phyloP scores from a whole-genome alignment of 2,329 filamentous ascomycete species.

The Fusarium sp. region DNA sequence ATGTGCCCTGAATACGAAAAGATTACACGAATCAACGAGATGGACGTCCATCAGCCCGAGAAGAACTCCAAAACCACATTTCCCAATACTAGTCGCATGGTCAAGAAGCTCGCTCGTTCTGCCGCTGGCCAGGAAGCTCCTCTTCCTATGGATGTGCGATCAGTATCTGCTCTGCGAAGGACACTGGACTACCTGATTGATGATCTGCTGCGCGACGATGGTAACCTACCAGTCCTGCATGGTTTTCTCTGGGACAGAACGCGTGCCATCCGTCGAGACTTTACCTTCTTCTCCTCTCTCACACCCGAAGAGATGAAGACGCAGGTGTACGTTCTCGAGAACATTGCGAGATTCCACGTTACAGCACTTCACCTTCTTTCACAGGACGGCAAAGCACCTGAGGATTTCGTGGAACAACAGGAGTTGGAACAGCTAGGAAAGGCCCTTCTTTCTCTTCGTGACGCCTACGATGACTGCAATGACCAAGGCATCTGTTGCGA shows the following conservation, averaged over 20 bases:
- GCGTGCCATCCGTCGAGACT: slow-evolving; percentile 72
- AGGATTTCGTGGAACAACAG: slow-evolving; percentile 72
- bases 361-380: slow-evolving; percentile 71
- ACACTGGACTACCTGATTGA: slow-evolving; percentile 72
- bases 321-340: slow-evolving; percentile 71
- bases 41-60: slow-evolving; percentile 65
- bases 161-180: slow-evolving; percentile 64
- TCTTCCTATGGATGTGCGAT: slow-evolving; percentile 73
- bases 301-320: slow-evolving; percentile 64
- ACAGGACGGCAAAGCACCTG: slow-evolving; percentile 61
- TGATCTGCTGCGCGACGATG: slow-evolving; percentile 63
- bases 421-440: slow-evolving; percentile 74
- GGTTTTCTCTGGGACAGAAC: slow-evolving; percentile 75
- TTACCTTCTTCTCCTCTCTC: slow-evolving; percentile 72
- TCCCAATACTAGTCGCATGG: slow-evolving; percentile 64
- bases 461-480: slow-evolving; percentile 72
- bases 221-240: slow-evolving; percentile 64
- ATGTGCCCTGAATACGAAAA: slow-evolving; percentile 76
- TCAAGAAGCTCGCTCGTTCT: slow-evolving; percentile 73
- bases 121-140: slow-evolving; percentile 74
- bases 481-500: slow-evolving; percentile 65
- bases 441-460: slow-evolving; percentile 69
- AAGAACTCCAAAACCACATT: slow-evolving; percentile 57
- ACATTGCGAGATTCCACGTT: slow-evolving; percentile 73
- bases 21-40: slow-evolving; percentile 68